A percentile compares a stretch with the other conserved stretches of the same genome.
These are phyloP conservation scores for Jaapia argillacea DNA, from an alignment of 768 basidiomycete genomes.

Conservation along the genomic window DNA sequence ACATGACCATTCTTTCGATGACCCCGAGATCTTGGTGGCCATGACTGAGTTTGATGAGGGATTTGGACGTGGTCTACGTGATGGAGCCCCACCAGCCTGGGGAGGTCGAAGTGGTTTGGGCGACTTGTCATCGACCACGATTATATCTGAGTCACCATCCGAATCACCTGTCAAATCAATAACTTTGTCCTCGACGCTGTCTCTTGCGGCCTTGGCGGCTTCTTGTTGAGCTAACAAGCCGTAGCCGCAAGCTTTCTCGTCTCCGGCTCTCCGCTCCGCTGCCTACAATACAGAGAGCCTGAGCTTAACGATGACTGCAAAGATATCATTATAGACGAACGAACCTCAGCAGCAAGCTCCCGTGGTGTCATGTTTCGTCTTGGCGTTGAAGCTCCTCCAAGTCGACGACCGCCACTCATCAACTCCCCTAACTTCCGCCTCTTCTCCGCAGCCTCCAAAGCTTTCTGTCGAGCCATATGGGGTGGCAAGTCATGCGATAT, in stretches of 20 bases:
- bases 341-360: slow-evolving; percentile 66
- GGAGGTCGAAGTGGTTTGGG: slow-evolving; percentile 14
- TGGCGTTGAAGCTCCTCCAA: slow-evolving; percentile 42
- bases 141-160: slow-evolving; percentile 26
- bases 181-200: slow-evolving; percentile 50
- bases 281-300: slow-evolving; percentile 42
- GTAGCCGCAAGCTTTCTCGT: slow-evolving; percentile 68
- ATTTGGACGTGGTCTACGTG: slow-evolving; percentile 3
- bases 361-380: slow-evolving; percentile 42
- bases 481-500: slow-evolving; percentile 61
- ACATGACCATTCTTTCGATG: slow-evolving; percentile 51
- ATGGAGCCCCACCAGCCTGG: neutral
- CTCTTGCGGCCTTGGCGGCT: slow-evolving; percentile 57
- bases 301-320: neutral
- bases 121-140: slow-evolving; percentile 20
- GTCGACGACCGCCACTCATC: slow-evolving; percentile 43
- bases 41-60: slow-evolving; percentile 4
- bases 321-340: neutral
- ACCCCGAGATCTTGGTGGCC: too few species aligned
- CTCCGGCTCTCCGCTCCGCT: slow-evolving; percentile 67
- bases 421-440: slow-evolving; percentile 35
- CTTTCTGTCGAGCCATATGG: slow-evolving; percentile 54
- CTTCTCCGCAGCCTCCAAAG: slow-evolving; percentile 75
- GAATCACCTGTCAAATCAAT: slow-evolving; percentile 47
- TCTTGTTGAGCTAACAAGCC: slow-evolving; percentile 47